These are phyloP conservation scores for Coleophoma cylindrospora DNA, from an alignment of 2,329 filamentous ascomycete genomes.

Conservation along the genomic window DNA sequence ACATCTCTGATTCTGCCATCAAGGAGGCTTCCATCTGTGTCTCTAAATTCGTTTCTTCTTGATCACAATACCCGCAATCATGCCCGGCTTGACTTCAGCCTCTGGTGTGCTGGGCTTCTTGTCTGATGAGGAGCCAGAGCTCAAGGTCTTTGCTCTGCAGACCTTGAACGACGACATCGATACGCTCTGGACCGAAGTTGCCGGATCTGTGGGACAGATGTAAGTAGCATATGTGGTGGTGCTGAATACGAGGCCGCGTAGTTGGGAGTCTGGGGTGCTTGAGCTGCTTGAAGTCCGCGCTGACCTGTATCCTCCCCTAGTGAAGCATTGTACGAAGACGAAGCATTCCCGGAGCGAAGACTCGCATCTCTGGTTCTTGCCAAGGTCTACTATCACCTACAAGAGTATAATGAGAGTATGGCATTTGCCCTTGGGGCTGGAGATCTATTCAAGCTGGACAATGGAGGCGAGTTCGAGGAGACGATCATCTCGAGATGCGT, in stretches of 20 bases:
- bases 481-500: conserved; percentile 98
- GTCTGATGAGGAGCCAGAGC: conserved; percentile 87
- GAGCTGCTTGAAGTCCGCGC: conserved; percentile 6
- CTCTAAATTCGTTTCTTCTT: background rate
- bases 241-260: background rate
- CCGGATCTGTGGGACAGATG: conserved; percentile 89
- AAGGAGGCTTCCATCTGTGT: background rate
- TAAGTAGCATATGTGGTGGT: conserved; percentile 40
- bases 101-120: conserved; percentile 94
- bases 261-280: background rate
- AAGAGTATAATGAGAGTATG: conserved; percentile 99
- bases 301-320: conserved; percentile 40
- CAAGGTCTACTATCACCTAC: conserved; percentile 98
- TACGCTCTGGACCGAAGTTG: conserved; percentile 95
- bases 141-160: conserved; percentile 92
- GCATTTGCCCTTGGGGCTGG: conserved; percentile 92
- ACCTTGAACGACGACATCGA: conserved; percentile 96
- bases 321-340: conserved; percentile 96
- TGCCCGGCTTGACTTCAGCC: conserved; percentile 92
- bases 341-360: conserved; percentile 87
- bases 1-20: background rate
- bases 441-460: conserved; percentile 89
- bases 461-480: conserved; percentile 92
- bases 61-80: conserved; percentile 31
- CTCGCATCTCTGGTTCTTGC: conserved; percentile 91